Percentiles rank a stretch among this genome's conserved stretches.
These are phyloP conservation scores for Geotrichum fermentans DNA, from an alignment of 1,139 yeast genomes.

Conservation along the genomic window DNA sequence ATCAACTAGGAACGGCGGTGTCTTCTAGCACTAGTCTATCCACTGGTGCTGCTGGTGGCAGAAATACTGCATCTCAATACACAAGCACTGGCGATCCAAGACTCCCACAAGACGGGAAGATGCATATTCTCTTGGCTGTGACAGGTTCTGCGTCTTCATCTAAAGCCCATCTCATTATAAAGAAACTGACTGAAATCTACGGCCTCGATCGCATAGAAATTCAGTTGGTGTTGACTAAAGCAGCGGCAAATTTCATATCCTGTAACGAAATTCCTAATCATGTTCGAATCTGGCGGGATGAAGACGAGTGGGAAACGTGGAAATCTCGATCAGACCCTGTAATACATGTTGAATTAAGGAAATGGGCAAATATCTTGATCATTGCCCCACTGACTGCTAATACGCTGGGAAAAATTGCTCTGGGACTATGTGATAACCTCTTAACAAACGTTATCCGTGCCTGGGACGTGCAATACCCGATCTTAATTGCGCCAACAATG, in stretches of 20 bases:
- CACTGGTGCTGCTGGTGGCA: too few relatives aligned
- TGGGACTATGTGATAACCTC: constrained; percentile 85
- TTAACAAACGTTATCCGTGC: constrained; percentile 85
- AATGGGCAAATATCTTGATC: constrained; percentile 91
- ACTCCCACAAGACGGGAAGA: constrained; percentile 80
- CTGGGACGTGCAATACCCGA: constrained; percentile 87
- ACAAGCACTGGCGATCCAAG: constrained; percentile 51
- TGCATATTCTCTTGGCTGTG: constrained; percentile 81
- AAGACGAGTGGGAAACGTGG: constrained; percentile 93
- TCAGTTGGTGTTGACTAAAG: constrained; percentile 73
- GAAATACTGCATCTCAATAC: constrained; percentile 44
- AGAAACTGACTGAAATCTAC: constrained; percentile 74
- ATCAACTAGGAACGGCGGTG: not conserved
- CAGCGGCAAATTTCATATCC: constrained; percentile 76
- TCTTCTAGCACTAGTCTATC: not conserved
- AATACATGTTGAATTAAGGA: constrained; percentile 81
- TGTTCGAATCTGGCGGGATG: constrained; percentile 78
- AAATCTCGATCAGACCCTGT: constrained; percentile 81
- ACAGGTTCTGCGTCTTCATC: constrained; percentile 82
- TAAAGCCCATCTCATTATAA: constrained; percentile 68
- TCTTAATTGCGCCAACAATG: constrained; percentile 90
- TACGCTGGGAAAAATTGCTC: constrained; percentile 80
- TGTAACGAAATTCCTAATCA: constrained; percentile 55
- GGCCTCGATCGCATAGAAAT: constrained; percentile 68
- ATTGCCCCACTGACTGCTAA: constrained; percentile 91